Evolutionary conservation across 176 grass and related monocot genomes (phyloP), one percentile per base, ranked within the genome.

Genomic region (Oryza nivara): DNA sequence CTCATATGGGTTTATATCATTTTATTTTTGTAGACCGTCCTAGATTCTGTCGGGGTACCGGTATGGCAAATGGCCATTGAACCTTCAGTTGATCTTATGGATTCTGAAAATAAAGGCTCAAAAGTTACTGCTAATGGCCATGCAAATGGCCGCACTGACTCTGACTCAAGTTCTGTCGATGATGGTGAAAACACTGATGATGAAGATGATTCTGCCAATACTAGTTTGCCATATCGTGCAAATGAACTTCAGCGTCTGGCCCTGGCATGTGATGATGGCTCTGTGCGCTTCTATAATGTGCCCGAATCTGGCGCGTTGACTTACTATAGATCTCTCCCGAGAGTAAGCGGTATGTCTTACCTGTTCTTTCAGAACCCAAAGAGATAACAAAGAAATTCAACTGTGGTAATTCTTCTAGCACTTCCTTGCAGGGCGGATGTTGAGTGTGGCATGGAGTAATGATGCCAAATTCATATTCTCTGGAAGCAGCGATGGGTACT

Each of bases 361-460:
- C 41, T 56, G 74, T 63, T 63, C 68, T 88, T 84, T 14, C 51
- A 19, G 60, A 41, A 83, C 74, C 38, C 54, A n/a, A 56, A 78
- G 46, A 51, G 87, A 14, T 40, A 76, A 14, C 7, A 12, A 70
- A 69, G 12, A 11, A 83, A 32, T 86, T 83, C 70, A 70, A 36
- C 76, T 47, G 35, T 40, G 61, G 9, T 79, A 26, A 74, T 86
- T 76, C 73, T 13, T 17, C 43, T 74, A 74, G 68, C 46, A 46
- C 70, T 56, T 83, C 41, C 13, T 49, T 70, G 19, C 89, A 99
- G 97, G 93, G 28, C 86, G 89, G 36, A 88, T 92, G 79, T 85
- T 99, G 88, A 96, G 97, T 46, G 88, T 99, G 79, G 84, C 93
- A 43, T 99, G 97, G 97, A 96, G 93, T 86, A 89, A 86, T 79